These are phyloP conservation scores for Saccharum officinarum DNA, from an alignment of 176 grass and related monocot genomes.

Conservation along the genomic window DNA sequence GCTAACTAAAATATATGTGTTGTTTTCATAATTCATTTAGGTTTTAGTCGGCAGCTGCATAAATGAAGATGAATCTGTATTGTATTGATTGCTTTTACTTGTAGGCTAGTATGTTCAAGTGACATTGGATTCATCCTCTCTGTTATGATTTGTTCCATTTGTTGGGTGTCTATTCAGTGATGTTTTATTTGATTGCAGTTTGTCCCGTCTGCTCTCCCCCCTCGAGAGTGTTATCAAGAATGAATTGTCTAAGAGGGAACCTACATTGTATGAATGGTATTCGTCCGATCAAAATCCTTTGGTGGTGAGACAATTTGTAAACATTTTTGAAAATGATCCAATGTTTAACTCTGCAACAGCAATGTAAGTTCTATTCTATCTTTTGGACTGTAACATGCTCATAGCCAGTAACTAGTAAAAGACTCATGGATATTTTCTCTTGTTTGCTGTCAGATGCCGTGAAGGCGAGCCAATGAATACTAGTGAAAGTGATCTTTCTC, in stretches of 20 bases:
- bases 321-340: conserved; percentile 81
- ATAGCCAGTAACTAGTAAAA: conserved; percentile 13
- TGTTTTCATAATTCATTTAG: conserved; percentile 8
- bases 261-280: conserved; percentile 82
- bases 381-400: conserved; percentile 15
- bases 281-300: conserved; percentile 73
- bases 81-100: neutral
- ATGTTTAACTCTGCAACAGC: conserved; percentile 69
- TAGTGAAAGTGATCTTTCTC: conserved; percentile 75
- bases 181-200: conserved; percentile 55
- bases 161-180: neutral
- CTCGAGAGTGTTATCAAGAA: conserved; percentile 76
- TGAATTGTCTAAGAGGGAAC: conserved; percentile 64
- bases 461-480: conserved; percentile 52
- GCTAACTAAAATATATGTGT: neutral
- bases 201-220: conserved; percentile 65
- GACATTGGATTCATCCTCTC: neutral
- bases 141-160: neutral
- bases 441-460: conserved; percentile 55
- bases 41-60: conserved; percentile 8
- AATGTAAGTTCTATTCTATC: conserved; percentile 54
- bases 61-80: conserved; percentile 18
- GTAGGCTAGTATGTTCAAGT: neutral
- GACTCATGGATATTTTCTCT: conserved; percentile 4
- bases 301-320: conserved; percentile 85